These are phyloP conservation scores for Macrophomina tecta DNA, from an alignment of 2,329 filamentous ascomycete species.

Conservation along the genomic window DNA sequence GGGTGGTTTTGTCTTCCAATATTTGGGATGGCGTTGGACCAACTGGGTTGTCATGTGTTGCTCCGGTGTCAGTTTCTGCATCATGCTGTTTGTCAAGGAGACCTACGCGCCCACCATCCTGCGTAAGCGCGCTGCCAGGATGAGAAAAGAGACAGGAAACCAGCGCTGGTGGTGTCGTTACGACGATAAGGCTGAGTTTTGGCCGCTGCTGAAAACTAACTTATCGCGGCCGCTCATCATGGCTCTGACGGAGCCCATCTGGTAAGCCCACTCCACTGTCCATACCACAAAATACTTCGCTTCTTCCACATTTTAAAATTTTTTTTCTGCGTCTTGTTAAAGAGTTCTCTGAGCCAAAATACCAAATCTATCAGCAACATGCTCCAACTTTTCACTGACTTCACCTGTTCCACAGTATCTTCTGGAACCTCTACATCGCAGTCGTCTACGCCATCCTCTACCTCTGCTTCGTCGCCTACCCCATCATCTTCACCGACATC, in stretches of 20 bases:
- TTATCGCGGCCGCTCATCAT: constrained; percentile 79
- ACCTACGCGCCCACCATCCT: constrained; percentile 78
- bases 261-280: constrained; percentile 51
- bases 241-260: constrained; percentile 83
- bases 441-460: constrained; percentile 87
- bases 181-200: constrained; percentile 70
- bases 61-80: constrained; percentile 38
- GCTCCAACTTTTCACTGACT: neutral
- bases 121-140: constrained; percentile 66
- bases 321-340: too few relatives aligned
- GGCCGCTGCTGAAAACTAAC: constrained; percentile 73
- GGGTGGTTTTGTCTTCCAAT: constrained; percentile 59
- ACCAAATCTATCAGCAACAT: neutral
- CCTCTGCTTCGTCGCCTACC: constrained; percentile 89
- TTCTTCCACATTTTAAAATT: neutral
- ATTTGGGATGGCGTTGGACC: constrained; percentile 68
- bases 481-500: constrained; percentile 76
- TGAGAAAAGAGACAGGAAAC: constrained; percentile 73
- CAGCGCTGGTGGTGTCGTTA: constrained; percentile 80
- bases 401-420: constrained; percentile 60
- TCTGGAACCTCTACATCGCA: constrained; percentile 74
- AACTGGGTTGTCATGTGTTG: constrained; percentile 87
- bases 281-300: too few relatives aligned
- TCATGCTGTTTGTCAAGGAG: constrained; percentile 61
- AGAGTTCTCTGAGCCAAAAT: too few relatives aligned